Evolutionary conservation across 2,329 filamentous ascomycete species (phyloP), one percentile per base, ranked within the genome.

Genomic region (Fusarium concolor): DNA sequence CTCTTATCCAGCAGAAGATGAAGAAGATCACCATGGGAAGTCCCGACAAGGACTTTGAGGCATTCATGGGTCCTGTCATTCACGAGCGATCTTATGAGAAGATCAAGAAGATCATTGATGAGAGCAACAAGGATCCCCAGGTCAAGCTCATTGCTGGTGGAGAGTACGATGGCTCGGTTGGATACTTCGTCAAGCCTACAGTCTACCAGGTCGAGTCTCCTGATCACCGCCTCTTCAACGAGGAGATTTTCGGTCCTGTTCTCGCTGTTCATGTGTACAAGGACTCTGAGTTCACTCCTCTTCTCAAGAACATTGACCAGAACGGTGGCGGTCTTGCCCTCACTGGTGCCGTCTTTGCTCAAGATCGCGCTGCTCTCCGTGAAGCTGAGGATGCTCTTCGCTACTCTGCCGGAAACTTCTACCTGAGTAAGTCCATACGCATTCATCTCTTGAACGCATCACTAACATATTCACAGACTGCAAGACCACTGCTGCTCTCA

Each of bases 61-160:
- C 66, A 82, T 96, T 97, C 82, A 89, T 94, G 75, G 93, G 93
- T 3, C 93, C 93, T 18, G 93, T 97, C 44, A 96, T 97, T 77
- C 92, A 96, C 81, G 85, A 89, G 55, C 86, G 83, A 5, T 91
- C 91, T 11, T 97, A 96, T 84, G 88, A 93, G 78, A 95, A 94
- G 80, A 86, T 97, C 4, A 85, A 87, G 3, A 84, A 84, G 20
- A 90, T 90, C 47, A 96, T 97, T 63, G 91, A 96, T 58, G 88
- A 87, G 28, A 91, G 92, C n/a, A 93, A 93, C 80, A 84, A 85
- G 17, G 93, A 96, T 76, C 78, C 83, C 2, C 87, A 91, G 63
- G 86, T 97, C 10, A 85, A 91, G 77, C 84, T 95, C 1, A 78
- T 97, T 5, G 86, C 85, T 2, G 94, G 93, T 44, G 93, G 93